Base-by-base conservation (phyloP, 2,329 filamentous ascomycete species). In the Nigrospora oryzae region DNA sequence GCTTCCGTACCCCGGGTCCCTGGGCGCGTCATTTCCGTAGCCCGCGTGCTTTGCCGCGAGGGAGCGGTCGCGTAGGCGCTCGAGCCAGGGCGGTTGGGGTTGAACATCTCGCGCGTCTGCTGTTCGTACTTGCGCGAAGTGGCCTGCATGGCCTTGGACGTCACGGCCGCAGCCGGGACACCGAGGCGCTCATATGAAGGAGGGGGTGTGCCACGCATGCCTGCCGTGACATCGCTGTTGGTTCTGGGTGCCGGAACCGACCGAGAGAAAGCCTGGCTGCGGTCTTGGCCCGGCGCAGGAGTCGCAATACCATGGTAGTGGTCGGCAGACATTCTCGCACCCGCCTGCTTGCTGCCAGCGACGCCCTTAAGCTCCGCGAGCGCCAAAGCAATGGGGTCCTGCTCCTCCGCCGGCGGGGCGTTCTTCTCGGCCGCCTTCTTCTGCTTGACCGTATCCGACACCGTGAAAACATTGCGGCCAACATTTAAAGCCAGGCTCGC, bases 381-480 rank as follows among this genome's bases (percentile, higher is more conserved):
- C 19, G 93, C 94, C 55, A 87, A 78, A 3, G 91, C 93, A 58
- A 98, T 95, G 0, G 93, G 93, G 57, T 98, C 93, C 14, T 76
- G 65, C 19, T 89, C 84, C 28, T 86, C 83, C 32, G 74, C 71
- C 53, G 60, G 59, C 40, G 57, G 63, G 31, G 60, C 64, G 46
- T 46, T 64, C 46, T 55, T 57, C 51, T 58, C 52, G 5, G 58
- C 59, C 11, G 67, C 59, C 36, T 71, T 70, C 37, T 64, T 73
- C 50, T 74, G 74, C 51, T 74, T 76, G 48, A 91, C 86, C 0
- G 88, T 84, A 10, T 85, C 85, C 12, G 86, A 85, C 11, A 98
- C 91, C 46, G 95, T 83, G 57, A 98, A 95, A 11, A 98, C 89
- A 56, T 98, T 98, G 56, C 94, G 89, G 8, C 93, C 93, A 44